phyloP scores from a whole-genome alignment of 305 asterid genomes.

The Solanum hybrid region DNA sequence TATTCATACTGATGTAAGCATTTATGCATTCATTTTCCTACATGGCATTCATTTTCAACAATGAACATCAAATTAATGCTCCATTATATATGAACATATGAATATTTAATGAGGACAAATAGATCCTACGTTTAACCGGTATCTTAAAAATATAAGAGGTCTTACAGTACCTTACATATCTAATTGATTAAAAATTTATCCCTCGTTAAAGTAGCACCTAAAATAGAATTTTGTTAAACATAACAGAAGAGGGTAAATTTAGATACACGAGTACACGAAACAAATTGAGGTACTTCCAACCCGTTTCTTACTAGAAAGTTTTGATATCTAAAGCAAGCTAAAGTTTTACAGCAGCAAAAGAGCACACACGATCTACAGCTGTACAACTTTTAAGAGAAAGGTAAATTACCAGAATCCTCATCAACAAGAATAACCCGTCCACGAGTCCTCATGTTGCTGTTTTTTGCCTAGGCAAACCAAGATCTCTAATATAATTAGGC shows the following conservation, averaged over 20 bases:
- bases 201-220: not conserved
- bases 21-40: not conserved
- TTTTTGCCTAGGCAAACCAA: conserved; percentile 50
- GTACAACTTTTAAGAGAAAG: not conserved
- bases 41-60: not conserved
- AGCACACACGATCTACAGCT: not conserved
- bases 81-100: not conserved
- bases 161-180: not conserved
- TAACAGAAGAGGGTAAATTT: not conserved
- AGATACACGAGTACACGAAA: not conserved
- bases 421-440: conserved; percentile 56
- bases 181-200: not conserved
- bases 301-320: not conserved
- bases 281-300: not conserved
- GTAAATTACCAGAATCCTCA: conserved; percentile 56
- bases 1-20: not conserved
- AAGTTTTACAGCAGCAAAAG: not conserved
- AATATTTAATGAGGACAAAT: not conserved
- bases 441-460: conserved; percentile 49
- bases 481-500: conserved; percentile 8
- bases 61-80: not conserved
- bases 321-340: not conserved
- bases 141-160: not conserved
- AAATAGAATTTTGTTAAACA: not conserved
- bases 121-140: not conserved